Evolutionary conservation across 768 basidiomycete species (phyloP).

Genomic region (Boletus fagicola): DNA sequence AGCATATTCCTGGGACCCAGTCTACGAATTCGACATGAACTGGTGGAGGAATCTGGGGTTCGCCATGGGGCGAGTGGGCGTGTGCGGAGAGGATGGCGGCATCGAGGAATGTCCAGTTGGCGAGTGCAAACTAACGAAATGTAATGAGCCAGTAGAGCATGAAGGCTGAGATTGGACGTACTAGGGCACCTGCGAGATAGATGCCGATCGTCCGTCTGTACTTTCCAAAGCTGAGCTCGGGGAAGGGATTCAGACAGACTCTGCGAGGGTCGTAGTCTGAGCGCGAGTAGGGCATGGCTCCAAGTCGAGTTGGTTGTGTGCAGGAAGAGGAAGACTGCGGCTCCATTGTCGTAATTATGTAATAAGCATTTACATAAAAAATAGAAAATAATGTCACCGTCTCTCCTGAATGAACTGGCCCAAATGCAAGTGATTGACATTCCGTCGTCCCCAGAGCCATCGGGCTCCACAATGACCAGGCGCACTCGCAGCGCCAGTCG

Average conservation of each 20-base stretch:
- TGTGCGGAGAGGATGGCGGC: constrained; percentile 89
- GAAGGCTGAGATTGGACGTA: constrained; percentile 44
- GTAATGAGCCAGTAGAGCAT: not conserved
- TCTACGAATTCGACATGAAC: constrained; percentile 90
- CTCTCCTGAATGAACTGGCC: not conserved
- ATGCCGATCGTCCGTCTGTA: constrained; percentile 83
- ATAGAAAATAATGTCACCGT: not conserved
- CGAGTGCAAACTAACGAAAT: constrained; percentile 75
- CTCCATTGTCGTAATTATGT: constrained; percentile 10
- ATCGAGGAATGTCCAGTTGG: constrained; percentile 94
- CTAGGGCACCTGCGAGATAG: constrained; percentile 88
- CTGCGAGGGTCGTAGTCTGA: constrained; percentile 82
- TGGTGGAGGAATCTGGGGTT: constrained; percentile 65
- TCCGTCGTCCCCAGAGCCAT: constrained; percentile 28
- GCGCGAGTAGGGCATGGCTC: constrained; percentile 52
- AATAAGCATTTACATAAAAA: constrained; percentile 4
- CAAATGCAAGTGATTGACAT: constrained; percentile 28
- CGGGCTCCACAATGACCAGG: constrained; percentile 7
- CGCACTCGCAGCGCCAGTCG: constrained; percentile 20
- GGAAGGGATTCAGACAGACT: constrained; percentile 86
- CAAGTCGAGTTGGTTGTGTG: not conserved
- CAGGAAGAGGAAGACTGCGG: constrained; percentile 1
- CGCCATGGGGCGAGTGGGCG: constrained; percentile 70
- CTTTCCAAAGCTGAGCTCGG: constrained; percentile 68
- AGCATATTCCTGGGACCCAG: constrained; percentile 97